Evolutionary conservation across 2,329 filamentous ascomycete species (phyloP).

Genomic region (Cephalotrichum gorgonifer): DNA sequence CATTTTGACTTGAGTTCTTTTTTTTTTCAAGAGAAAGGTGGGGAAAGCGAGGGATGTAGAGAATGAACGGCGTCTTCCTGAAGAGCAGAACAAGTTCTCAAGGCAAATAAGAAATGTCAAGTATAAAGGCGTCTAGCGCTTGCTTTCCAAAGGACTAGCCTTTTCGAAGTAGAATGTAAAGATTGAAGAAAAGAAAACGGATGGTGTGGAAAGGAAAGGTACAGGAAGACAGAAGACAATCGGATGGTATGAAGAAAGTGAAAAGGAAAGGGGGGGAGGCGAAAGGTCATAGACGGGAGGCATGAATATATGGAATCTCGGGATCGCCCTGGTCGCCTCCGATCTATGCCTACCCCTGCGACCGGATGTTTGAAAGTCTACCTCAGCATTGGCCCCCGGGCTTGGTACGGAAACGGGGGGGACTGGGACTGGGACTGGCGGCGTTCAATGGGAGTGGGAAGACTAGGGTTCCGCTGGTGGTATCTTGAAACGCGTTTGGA

Average conservation of each 20-base stretch:
- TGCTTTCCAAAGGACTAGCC: constrained; percentile 38
- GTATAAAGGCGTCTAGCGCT: constrained; percentile 35
- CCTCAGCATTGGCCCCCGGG: background rate
- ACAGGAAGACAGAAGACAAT: constrained; percentile 13
- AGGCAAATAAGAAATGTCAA: constrained; percentile 5
- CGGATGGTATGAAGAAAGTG: constrained; percentile 16
- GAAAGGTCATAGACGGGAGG: constrained; percentile 15
- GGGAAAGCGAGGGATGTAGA: background rate
- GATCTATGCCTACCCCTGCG: constrained; percentile 6
- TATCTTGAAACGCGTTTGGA: constrained; percentile 7
- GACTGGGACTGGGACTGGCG: too few relatives aligned
- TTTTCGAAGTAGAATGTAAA: constrained; percentile 11
- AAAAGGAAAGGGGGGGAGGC: constrained; percentile 11
- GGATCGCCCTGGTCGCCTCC: constrained; percentile 6
- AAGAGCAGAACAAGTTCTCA: background rate
- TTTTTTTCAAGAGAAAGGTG: constrained; percentile 10
- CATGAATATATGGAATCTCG: constrained; percentile 29
- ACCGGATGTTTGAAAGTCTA: constrained; percentile 4
- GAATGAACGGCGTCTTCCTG: constrained; percentile 4
- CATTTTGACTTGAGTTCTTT: constrained; percentile 31
- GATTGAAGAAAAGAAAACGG: background rate
- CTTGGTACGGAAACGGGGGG: constrained; percentile 4
- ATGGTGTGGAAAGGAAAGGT: constrained; percentile 13
- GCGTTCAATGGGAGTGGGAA: background rate
- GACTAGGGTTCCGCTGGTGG: background rate